A percentile compares a stretch with the other conserved stretches of the same genome.
Evolutionary conservation across 352 stramenopile genomes (phyloP).

Genomic region (Phytophthora nicotianae): DNA sequence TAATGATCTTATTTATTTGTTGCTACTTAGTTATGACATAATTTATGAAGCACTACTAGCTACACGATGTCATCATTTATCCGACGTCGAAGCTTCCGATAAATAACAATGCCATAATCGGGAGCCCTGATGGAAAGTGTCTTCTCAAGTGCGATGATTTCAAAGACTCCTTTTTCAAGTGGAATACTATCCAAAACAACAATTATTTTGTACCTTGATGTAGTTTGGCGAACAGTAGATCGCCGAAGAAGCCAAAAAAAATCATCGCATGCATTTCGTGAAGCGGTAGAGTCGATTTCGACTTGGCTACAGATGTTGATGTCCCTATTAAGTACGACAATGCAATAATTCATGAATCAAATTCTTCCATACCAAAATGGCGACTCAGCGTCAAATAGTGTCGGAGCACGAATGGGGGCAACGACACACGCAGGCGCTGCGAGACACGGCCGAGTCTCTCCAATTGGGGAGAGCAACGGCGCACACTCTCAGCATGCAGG

Average conservation of each 20-base stretch:
- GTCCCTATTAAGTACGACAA: neutral
- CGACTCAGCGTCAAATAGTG: neutral
- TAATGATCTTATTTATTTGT: neutral
- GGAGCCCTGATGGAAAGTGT: no score
- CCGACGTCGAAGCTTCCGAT: neutral
- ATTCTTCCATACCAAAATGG: neutral
- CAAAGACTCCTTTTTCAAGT: no score
- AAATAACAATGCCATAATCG: slow-evolving; percentile 2
- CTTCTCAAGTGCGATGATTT: no score
- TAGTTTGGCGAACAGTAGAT: no score
- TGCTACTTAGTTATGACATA: neutral
- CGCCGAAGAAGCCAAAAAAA: no score
- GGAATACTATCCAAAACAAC: no score
- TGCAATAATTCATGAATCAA: neutral
- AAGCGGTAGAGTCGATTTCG: neutral
- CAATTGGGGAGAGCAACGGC: slow-evolving; percentile 55
- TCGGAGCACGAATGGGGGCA: slow-evolving; percentile 30
- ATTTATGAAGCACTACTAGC: slow-evolving; percentile 58
- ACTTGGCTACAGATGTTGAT: neutral
- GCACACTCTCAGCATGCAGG: slow-evolving; percentile 71
- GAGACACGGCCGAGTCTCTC: slow-evolving; percentile 56
- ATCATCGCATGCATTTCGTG: no score
- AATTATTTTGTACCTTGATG: no score
- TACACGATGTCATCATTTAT: slow-evolving; percentile 43
- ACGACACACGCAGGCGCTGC: slow-evolving; percentile 59